These are phyloP conservation scores for Aspergillus udagawae DNA, from an alignment of 2,329 filamentous ascomycete species.

Conservation along the genomic window DNA sequence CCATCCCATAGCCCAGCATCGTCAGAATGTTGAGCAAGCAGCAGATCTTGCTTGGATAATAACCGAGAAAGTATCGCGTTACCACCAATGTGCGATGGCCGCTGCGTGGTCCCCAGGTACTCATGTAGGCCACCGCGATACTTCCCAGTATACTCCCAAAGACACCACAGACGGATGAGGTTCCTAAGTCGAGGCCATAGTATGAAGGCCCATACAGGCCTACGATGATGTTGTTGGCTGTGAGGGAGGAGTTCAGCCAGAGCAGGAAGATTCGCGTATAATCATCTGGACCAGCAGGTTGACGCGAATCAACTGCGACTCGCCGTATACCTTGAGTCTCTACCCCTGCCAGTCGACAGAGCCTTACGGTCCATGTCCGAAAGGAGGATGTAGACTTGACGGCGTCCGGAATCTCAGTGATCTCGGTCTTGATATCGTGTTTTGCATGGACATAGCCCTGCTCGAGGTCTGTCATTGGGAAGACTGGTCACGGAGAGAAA, in stretches of 20 bases:
- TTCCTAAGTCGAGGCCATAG: slow-evolving; percentile 34
- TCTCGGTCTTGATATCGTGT: background rate
- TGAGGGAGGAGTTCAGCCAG: slow-evolving; percentile 36
- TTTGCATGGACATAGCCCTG: background rate
- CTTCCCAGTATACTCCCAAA: slow-evolving; percentile 31
- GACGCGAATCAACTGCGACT: slow-evolving; percentile 7
- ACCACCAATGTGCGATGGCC: slow-evolving; percentile 40
- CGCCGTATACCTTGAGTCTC: slow-evolving; percentile 11
- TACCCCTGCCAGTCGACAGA: slow-evolving; percentile 3
- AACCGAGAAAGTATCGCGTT: slow-evolving; percentile 38
- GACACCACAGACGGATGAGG: slow-evolving; percentile 32
- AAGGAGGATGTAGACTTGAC: background rate
- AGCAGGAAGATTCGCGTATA: slow-evolving; percentile 21
- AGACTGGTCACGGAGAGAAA: background rate
- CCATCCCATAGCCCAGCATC: slow-evolving; percentile 39
- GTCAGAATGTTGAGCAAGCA: slow-evolving; percentile 38
- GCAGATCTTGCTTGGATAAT: slow-evolving; percentile 36
- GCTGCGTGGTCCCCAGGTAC: slow-evolving; percentile 36
- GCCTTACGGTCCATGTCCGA: background rate
- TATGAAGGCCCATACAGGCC: slow-evolving; percentile 38
- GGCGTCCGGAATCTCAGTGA: background rate
- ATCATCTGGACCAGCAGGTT: background rate
- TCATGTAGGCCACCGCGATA: slow-evolving; percentile 33
- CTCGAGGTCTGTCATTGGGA: background rate
- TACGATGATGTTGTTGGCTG: slow-evolving; percentile 36